A percentile compares a stretch with the other conserved stretches of the same genome.
phyloP scores from a whole-genome alignment of 768 basidiomycete genomes.

The Mycena haematopus region DNA sequence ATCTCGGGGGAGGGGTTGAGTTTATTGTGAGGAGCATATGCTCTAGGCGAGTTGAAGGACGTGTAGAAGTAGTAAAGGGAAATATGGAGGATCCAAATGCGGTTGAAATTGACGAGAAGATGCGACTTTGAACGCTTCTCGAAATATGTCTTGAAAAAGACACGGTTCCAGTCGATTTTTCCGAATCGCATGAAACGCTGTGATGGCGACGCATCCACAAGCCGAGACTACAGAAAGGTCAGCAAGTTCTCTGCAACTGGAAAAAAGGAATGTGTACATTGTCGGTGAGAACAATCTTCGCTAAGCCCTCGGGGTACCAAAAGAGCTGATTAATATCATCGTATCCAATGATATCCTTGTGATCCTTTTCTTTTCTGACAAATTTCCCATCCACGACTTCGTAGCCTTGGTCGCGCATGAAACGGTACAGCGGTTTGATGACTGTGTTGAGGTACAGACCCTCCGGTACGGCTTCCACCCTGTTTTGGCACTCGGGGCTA shows the following conservation, averaged over 20 bases:
- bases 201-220: slow-evolving; percentile 89
- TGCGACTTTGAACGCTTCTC: slow-evolving; percentile 95
- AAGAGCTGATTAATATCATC: slow-evolving; percentile 99
- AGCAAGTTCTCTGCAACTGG: neutral
- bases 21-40: slow-evolving; percentile 79
- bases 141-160: slow-evolving; percentile 99
- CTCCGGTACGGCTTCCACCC: slow-evolving; percentile 91
- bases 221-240: slow-evolving; percentile 66
- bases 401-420: slow-evolving; percentile 97
- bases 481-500: slow-evolving; percentile 95
- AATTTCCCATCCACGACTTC: slow-evolving; percentile 96
- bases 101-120: slow-evolving; percentile 98
- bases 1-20: slow-evolving; percentile 80
- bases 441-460: slow-evolving; percentile 91
- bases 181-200: slow-evolving; percentile 94
- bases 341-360: slow-evolving; percentile 96
- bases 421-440: slow-evolving; percentile 94
- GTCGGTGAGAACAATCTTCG: slow-evolving; percentile 88
- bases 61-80: slow-evolving; percentile 97
- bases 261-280: slow-evolving; percentile 58
- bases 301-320: slow-evolving; percentile 99
- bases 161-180: slow-evolving; percentile 90
- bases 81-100: slow-evolving; percentile 96
- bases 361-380: slow-evolving; percentile 92
- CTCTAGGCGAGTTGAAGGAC: slow-evolving; percentile 92